These are phyloP conservation scores for Amanita jacksonii DNA, from an alignment of 768 basidiomycete species.

Conservation along the genomic window DNA sequence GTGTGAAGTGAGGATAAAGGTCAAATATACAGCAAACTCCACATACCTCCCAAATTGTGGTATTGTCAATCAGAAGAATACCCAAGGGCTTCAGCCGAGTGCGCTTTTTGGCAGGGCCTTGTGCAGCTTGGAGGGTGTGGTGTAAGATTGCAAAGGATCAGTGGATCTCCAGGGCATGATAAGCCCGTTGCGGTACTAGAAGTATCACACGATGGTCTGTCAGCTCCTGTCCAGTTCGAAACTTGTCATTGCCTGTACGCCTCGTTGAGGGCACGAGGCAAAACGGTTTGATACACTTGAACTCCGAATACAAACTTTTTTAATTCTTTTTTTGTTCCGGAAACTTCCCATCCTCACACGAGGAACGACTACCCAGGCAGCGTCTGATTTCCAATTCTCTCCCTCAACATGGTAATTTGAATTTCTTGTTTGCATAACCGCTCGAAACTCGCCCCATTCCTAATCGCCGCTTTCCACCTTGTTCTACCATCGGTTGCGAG, in stretches of 20 bases:
- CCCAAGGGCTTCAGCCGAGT: constrained; percentile 3
- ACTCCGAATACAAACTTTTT: too few relatives aligned
- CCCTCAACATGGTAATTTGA: constrained; percentile 41
- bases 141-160: constrained; percentile 1
- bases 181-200: background rate
- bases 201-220: constrained; percentile 8
- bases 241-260: constrained; percentile 15
- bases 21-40: constrained; percentile 3
- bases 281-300: too few relatives aligned
- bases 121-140: background rate
- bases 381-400: constrained; percentile 18
- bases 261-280: constrained; percentile 38
- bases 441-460: constrained; percentile 47
- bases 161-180: constrained; percentile 5
- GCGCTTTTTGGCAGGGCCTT: constrained; percentile 1
- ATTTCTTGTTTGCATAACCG: constrained; percentile 62
- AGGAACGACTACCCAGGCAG: constrained; percentile 31
- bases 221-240: background rate
- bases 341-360: constrained; percentile 36
- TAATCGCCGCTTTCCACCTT: constrained; percentile 43
- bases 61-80: constrained; percentile 5
- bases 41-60: constrained; percentile 5
- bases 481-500: constrained; percentile 9
- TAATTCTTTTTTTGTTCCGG: too few relatives aligned
- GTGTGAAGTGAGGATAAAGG: constrained; percentile 1